Conservation (phyloP, 257 asterid species). For the Nicotiana tomentosiformis region DNA sequence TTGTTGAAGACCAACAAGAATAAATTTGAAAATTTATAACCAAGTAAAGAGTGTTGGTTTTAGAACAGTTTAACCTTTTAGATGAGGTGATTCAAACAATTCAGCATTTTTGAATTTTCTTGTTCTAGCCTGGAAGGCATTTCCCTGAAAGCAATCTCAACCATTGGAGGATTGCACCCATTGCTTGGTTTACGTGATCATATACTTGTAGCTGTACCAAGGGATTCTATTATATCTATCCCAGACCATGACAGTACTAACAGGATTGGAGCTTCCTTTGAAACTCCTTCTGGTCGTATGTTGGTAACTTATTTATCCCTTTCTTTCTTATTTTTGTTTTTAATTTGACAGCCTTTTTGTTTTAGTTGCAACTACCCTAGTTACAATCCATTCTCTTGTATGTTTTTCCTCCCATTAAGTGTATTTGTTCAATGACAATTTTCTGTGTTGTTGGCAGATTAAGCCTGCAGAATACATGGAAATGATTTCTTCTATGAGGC, state of each 20-base stretch:
- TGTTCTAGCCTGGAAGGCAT: constrained; percentile 62
- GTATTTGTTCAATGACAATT: not conserved
- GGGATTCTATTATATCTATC: constrained; percentile 67
- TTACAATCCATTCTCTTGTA: not conserved
- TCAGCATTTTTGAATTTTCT: not conserved
- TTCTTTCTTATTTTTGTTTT: not conserved
- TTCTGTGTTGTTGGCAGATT: constrained; percentile 34
- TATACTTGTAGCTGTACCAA: constrained; percentile 58
- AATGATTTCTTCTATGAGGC: constrained; percentile 70
- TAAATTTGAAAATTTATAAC: not conserved
- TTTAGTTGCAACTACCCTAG: not conserved
- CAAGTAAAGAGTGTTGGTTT: not conserved
- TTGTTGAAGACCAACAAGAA: not conserved
- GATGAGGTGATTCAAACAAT: not conserved
- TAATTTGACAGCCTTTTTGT: not conserved
- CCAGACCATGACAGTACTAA: constrained; percentile 63
- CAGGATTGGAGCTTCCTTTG: constrained; percentile 80
- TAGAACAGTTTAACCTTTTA: not conserved
- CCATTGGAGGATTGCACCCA: constrained; percentile 71
- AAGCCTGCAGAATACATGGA: constrained; percentile 64
- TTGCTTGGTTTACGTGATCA: constrained; percentile 61
- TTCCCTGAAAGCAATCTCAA: constrained; percentile 54
- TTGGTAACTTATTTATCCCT: constrained; percentile 38
- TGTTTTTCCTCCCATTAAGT: not conserved
- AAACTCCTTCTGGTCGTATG: constrained; percentile 80